Evolutionary conservation across 192 early-diverging fungal species (phyloP), one percentile per base, ranked within the genome.

Genomic region (Irineochytrium annulatum): DNA sequence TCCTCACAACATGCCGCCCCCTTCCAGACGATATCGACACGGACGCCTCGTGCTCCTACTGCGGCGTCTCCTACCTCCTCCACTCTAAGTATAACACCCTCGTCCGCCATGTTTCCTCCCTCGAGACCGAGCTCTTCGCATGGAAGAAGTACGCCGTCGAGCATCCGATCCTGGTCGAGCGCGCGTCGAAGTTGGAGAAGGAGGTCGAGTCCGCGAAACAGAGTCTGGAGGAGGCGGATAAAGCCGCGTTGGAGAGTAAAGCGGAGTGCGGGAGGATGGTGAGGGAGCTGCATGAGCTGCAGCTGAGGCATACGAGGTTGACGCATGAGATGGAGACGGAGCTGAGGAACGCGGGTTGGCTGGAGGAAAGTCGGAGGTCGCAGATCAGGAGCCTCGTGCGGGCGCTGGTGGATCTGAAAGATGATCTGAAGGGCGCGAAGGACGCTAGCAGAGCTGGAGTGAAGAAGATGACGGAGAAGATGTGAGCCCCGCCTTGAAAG

Each of bases 1-100:
- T 61, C 13, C 49, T 68, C n/a, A 19, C 44, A 30, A 39, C n/a
- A 20, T 71, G 64, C 44, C 45, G 63, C 27, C 75, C 75, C 3
- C 63, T 81, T 1, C 76, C 76, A 13, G 63, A 75, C 5, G 81
- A 83, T 26, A 78, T 83, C 45, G 77, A 80, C 32, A 29, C 28
- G 4, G 76, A 78, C 52, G 81, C 81, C 13, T 78, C 74, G 1
- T 83, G 81, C 51, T 63, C 73, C 35, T 83, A 78, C 57, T 83
- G 81, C 57, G 81, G 81, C 11, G 72, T 83, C 30, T 81, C 78
- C 1, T 83, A 83, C 60, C 72, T 83, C 51, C 51, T 83, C 11
- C 62, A 78, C 31, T 59, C 64, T 22, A 79, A 81, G 54, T 78
- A 77, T 57, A 70, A 80, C 32, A 59, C 59, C 28, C 73, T 83